phyloP scores from a whole-genome alignment of 108 stramenopile species.

The Pseudonitzschia delicatissima region DNA sequence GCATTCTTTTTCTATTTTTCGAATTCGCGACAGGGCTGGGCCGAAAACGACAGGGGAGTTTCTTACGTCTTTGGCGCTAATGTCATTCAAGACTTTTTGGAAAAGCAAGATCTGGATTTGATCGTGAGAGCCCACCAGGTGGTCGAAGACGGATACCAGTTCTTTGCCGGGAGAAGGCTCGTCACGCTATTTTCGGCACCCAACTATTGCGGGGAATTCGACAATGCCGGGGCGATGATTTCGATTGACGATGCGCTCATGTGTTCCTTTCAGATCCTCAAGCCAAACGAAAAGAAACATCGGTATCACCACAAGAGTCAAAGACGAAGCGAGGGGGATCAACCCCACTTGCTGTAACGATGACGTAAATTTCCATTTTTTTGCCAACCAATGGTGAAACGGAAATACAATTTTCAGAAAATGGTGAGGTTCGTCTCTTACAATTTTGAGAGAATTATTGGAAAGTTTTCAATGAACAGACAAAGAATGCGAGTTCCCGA shows the following conservation, averaged over 20 bases:
- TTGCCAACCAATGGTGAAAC: too few species aligned
- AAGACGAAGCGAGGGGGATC: neutral
- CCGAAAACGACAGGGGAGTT: conserved; percentile 98
- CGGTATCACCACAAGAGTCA: neutral
- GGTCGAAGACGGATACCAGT: conserved; percentile 99
- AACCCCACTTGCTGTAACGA: neutral
- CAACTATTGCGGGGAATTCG: conserved; percentile 55
- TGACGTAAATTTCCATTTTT: too few species aligned
- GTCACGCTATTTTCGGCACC: conserved; percentile 84
- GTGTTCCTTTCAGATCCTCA: conserved; percentile 98
- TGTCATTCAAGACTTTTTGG: conserved; percentile 90
- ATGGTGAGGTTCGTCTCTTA: too few species aligned
- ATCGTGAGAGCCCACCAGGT: conserved; percentile 99
- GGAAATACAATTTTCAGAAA: too few species aligned
- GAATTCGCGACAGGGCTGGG: conserved; percentile 88
- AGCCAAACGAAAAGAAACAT: conserved; percentile 55
- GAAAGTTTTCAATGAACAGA: too few species aligned
- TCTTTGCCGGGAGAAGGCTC: conserved; percentile 94
- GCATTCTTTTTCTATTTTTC: neutral
- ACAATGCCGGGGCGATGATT: conserved; percentile 80
- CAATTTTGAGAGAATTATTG: too few species aligned
- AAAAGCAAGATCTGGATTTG: conserved; percentile 94
- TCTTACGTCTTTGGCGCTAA: conserved; percentile 98
- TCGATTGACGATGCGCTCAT: conserved; percentile 97
- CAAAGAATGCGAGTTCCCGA: too few species aligned